Base-by-base conservation (phyloP, 1,284 basidiomycete species). In the Cutaneotrichosporon mucoides region DNA sequence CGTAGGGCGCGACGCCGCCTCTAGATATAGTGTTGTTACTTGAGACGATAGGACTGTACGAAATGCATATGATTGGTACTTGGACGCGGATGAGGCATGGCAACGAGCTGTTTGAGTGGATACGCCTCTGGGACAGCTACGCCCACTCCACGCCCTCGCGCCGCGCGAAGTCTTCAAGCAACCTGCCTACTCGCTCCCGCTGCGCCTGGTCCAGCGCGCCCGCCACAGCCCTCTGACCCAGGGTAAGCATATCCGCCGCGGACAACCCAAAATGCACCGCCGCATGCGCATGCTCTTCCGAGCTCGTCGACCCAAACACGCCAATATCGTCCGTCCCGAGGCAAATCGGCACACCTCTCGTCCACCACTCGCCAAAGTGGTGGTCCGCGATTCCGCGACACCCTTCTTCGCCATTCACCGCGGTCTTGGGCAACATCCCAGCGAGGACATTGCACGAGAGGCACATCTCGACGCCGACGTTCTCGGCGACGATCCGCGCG, bases 381-480 rank as follows among this genome's bases (percentile, higher is more conserved):
- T 72, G 71, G 47, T 67, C 65, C 3, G 53, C 53, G 8, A 61
- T 51, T 24, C 24, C 33, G 53, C 41, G 36, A 24, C 24, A 24
- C 24, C n/a, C 10, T 2, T 44, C 40, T 16, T 11, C 10, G 6
- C n/a, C 47, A 24, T 24, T 24, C 24, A 3, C 41, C 41, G 24
- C 24, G 24, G 24, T 10, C 15, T 4, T 6, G 24, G 69, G 69
- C 16, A 72, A 58, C 69, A 72, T 71, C 41, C 66, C 65, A 0
- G 69, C 69, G 33, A 90, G 67, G 11, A 92, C 71, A 73, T 92
- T 92, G 5, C 90, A 92, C 13, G 83, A 86, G 45, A 92, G 80
- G 71, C 90, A 92, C 53, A 92, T 85, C 73, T 92, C 90, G 37
- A 91, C 83, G 64, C 84, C 85, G 47, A 84, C 86, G 52, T 84